phyloP scores from a whole-genome alignment of 805 yeast species.

The Wickerhamomyces ciferrii region DNA sequence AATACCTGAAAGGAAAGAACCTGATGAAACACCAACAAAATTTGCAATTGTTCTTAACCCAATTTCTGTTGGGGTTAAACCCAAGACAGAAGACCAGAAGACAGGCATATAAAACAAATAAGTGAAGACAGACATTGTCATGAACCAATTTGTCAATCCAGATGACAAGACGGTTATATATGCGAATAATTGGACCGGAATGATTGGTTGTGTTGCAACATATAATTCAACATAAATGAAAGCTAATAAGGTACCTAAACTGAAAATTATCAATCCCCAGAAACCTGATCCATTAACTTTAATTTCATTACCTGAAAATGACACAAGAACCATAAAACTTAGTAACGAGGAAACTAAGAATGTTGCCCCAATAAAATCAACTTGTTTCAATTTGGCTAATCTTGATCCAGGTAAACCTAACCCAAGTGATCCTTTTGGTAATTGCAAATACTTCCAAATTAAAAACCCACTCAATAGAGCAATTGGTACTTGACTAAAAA shows the following conservation, averaged over 20 bases:
- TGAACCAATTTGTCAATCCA: conserved; percentile 60
- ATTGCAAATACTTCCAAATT: conserved; percentile 30
- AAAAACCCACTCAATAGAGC: conserved; percentile 35
- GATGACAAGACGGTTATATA: conserved; percentile 59
- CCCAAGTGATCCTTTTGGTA: conserved; percentile 49
- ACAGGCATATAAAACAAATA: conserved; percentile 68
- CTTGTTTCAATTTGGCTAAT: conserved; percentile 42
- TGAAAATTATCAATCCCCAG: conserved; percentile 24
- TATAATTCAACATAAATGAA: conserved; percentile 43
- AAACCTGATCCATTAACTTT: conserved; percentile 41
- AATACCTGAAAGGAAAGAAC: conserved; percentile 63
- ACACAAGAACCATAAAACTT: conserved; percentile 56
- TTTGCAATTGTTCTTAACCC: conserved; percentile 54
- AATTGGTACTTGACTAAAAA: conserved; percentile 47
- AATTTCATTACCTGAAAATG: conserved; percentile 57
- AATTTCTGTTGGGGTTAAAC: conserved; percentile 46
- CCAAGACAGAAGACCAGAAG: conserved; percentile 50
- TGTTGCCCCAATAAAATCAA: conserved; percentile 65
- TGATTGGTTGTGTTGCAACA: conserved; percentile 49
- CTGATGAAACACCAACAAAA: conserved; percentile 61
- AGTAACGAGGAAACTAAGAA: conserved; percentile 54
- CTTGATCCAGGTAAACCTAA: conserved; percentile 40
- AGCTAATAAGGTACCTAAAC: conserved; percentile 25
- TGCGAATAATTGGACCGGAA: conserved; percentile 51
- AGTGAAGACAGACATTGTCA: conserved; percentile 63